A percentile compares a stretch with the other conserved stretches of the same genome.
phyloP scores from a whole-genome alignment of 225 moss, liverwort and hornwort genomes.

The Physcomitrium patens region DNA sequence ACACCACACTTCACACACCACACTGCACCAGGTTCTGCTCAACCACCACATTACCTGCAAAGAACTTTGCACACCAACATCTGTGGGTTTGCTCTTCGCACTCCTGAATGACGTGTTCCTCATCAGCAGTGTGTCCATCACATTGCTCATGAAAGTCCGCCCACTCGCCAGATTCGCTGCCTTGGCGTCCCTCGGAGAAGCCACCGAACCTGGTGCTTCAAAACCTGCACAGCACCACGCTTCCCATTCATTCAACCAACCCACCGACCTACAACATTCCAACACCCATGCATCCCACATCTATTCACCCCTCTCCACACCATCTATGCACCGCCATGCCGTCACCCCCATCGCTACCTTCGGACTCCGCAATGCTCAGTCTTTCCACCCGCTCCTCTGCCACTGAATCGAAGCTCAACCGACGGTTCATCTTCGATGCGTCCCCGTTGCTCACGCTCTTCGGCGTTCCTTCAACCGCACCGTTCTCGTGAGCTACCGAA shows the following conservation, averaged over 20 bases:
- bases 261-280: too few relatives aligned
- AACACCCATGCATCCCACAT: too few relatives aligned
- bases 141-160: slow-evolving; percentile 86
- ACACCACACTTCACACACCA: not conserved
- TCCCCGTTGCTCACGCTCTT: slow-evolving; percentile 67
- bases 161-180: slow-evolving; percentile 48
- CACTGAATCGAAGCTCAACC: slow-evolving; percentile 66
- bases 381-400: slow-evolving; percentile 72
- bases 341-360: slow-evolving; percentile 54
- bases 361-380: slow-evolving; percentile 66
- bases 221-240: slow-evolving; percentile 50
- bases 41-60: slow-evolving; percentile 40
- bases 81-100: slow-evolving; percentile 55
- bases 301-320: too few relatives aligned
- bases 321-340: not conserved
- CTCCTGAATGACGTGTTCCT: slow-evolving; percentile 84
- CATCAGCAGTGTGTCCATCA: slow-evolving; percentile 85
- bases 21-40: slow-evolving; percentile 6
- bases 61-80: slow-evolving; percentile 36
- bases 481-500: slow-evolving; percentile 74
- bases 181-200: slow-evolving; percentile 68
- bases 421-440: slow-evolving; percentile 54
- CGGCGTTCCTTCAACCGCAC: slow-evolving; percentile 67
- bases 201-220: slow-evolving; percentile 56
- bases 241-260: not conserved